Conservation (phyloP, 306 rosid species). For the Medicago lupulina region DNA sequence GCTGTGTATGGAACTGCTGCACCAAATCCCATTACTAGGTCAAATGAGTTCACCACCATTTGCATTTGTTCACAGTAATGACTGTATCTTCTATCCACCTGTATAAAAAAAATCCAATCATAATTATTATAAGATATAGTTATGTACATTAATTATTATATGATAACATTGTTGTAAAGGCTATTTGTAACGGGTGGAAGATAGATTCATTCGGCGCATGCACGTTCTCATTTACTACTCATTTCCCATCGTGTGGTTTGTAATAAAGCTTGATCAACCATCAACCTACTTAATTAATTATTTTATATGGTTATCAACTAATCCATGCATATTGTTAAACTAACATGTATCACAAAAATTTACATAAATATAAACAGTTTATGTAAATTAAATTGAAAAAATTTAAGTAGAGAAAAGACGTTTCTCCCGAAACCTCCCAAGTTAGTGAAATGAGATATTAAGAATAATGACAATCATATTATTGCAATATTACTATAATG, state of each 20-base stretch:
- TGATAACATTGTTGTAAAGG: background rate
- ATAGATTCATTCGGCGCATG: conserved; percentile 24
- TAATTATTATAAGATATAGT: background rate
- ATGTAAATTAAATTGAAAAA: too few species aligned
- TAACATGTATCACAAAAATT: too few species aligned
- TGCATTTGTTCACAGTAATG: conserved; percentile 96
- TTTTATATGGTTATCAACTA: background rate
- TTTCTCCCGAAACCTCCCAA: background rate
- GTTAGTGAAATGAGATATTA: conserved; percentile 41
- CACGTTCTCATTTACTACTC: conserved; percentile 36
- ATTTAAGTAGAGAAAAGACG: conserved; percentile 13
- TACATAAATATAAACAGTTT: too few species aligned
- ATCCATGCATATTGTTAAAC: background rate
- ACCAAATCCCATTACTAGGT: conserved; percentile 89
- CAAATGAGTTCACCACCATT: conserved; percentile 93
- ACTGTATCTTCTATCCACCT: conserved; percentile 95
- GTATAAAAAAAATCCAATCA: too few species aligned
- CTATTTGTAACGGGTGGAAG: background rate
- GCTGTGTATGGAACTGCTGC: conserved; percentile 92
- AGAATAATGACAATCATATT: conserved; percentile 37
- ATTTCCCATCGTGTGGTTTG: background rate
- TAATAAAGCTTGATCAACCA: background rate
- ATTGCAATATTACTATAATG: conserved; percentile 39
- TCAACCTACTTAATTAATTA: conserved; percentile 30
- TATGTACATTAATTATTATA: background rate